Evolutionary conservation across 2,329 filamentous ascomycete species (phyloP).

Genomic region (Bipolaris zeicola): DNA sequence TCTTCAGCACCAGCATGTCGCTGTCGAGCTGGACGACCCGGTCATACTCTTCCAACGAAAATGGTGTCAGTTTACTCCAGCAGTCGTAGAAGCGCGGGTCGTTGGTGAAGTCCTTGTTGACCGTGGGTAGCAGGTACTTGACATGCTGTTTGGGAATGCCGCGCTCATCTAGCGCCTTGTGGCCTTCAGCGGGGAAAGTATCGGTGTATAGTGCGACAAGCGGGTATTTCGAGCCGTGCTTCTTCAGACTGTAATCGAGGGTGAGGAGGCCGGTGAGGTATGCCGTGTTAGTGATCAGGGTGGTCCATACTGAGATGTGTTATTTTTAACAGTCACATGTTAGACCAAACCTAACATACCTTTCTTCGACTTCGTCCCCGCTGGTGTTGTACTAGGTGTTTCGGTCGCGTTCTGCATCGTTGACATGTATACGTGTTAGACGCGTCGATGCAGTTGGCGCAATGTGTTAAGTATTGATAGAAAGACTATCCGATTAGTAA

Average conservation of each 20-base stretch:
- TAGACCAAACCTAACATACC: constrained; percentile 28
- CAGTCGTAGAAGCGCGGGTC: constrained; percentile 88
- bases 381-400: constrained; percentile 11
- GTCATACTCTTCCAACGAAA: constrained; percentile 75
- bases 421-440: background rate
- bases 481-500: background rate
- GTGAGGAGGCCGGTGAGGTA: constrained; percentile 85
- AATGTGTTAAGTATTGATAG: background rate
- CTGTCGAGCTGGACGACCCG: constrained; percentile 84
- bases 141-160: constrained; percentile 73
- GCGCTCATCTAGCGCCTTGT: constrained; percentile 70
- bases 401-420: constrained; percentile 11
- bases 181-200: constrained; percentile 70
- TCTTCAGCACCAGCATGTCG: constrained; percentile 81
- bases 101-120: constrained; percentile 69
- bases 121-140: constrained; percentile 71
- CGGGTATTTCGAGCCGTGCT: constrained; percentile 70
- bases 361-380: constrained; percentile 46
- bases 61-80: constrained; percentile 85
- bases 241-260: constrained; percentile 76
- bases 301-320: constrained; percentile 74
- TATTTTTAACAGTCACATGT: constrained; percentile 1
- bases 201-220: constrained; percentile 84
- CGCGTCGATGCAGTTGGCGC: background rate
- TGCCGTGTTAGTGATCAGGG: constrained; percentile 80